Percentiles rank a stretch among this genome's conserved stretches.
These are phyloP conservation scores for Lichtheimia ramosa DNA, from an alignment of 371 early-diverging fungal species.

Conservation along the genomic window DNA sequence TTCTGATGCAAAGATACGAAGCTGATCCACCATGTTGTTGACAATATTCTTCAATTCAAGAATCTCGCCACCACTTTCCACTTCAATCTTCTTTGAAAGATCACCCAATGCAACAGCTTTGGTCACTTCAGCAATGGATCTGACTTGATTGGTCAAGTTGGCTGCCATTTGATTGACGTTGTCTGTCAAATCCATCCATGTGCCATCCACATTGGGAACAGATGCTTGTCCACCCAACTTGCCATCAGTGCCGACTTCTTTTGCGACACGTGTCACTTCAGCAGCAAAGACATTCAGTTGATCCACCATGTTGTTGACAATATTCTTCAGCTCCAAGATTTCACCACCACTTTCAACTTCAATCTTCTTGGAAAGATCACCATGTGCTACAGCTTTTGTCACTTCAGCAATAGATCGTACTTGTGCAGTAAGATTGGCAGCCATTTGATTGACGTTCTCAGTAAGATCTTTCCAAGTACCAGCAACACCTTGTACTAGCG, in stretches of 20 bases:
- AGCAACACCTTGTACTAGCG: constrained; percentile 43
- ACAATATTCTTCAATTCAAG: too few relatives aligned
- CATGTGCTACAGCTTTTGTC: constrained; percentile 50
- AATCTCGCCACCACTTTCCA: constrained; percentile 59
- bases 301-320: constrained; percentile 66
- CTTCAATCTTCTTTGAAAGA: constrained; percentile 17
- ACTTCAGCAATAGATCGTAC: constrained; percentile 53
- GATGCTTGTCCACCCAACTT: background rate
- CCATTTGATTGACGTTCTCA: constrained; percentile 45
- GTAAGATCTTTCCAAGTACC: constrained; percentile 69
- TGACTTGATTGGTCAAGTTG: background rate
- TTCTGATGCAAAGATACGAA: too few relatives aligned
- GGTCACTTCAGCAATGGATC: constrained; percentile 34
- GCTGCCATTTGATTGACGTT: background rate
- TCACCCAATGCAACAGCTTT: constrained; percentile 21
- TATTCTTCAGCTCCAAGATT: constrained; percentile 62
- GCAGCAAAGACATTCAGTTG: constrained; percentile 33
- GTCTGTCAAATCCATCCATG: background rate
- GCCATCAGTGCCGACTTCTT: background rate
- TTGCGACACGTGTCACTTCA: background rate
- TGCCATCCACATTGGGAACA: background rate
- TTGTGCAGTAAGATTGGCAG: constrained; percentile 8
- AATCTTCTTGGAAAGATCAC: constrained; percentile 57
- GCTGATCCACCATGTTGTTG: too few relatives aligned
- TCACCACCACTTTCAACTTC: constrained; percentile 63